Evolutionary conservation across 768 basidiomycete species (phyloP), one percentile per base, ranked within the genome.

Genomic region (Mycena albidolilacea): DNA sequence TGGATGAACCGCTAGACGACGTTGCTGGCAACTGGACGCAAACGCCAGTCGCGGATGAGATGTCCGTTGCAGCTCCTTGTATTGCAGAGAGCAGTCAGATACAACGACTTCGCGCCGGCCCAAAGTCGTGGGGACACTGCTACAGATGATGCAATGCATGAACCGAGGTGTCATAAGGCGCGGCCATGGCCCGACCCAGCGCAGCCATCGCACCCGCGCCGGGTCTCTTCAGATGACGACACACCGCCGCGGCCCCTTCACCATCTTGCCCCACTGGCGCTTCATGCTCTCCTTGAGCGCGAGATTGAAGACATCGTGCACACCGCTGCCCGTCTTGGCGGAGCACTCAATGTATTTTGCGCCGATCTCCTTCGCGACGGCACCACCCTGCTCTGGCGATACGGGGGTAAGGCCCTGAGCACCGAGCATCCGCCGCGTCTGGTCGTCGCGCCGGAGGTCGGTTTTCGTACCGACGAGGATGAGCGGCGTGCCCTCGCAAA

Each of bases 391-490:
- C 74, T 94, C 93, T 4, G 93, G 81, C 1, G 94, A 90, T 74
- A 99, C 90, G 7, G 98, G 95, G 23, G 85, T 84, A 75, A 91
- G 91, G 7, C 95, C 97, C 78, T 99, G 97, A 1, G 98, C 97
- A 55, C 90, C 89, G 76, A 99, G 88, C 92, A 97, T 94, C 30
- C 93, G 89, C 67, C 92, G 85, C n/a, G 96, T 95, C 75, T 93
- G 90, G 35, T 94, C 92, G 83, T 98, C 96, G 65, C 88, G 83
- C 39, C 97, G 91, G 41, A 99, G 87, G 85, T 99, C 97, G 35
- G 88, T 95, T 85, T 99, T 99, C 10, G 97, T 98, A 41, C 91
- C 97, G 72, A 99, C 95, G 60, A 98, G 90, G 78, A 98, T 92
- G 73, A 97, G 85, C 3, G 97, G 96, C 4, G 95, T 95, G 74